These are phyloP conservation scores for Xanthoconium stramineum DNA, from an alignment of 768 basidiomycete genomes.

Conservation along the genomic window DNA sequence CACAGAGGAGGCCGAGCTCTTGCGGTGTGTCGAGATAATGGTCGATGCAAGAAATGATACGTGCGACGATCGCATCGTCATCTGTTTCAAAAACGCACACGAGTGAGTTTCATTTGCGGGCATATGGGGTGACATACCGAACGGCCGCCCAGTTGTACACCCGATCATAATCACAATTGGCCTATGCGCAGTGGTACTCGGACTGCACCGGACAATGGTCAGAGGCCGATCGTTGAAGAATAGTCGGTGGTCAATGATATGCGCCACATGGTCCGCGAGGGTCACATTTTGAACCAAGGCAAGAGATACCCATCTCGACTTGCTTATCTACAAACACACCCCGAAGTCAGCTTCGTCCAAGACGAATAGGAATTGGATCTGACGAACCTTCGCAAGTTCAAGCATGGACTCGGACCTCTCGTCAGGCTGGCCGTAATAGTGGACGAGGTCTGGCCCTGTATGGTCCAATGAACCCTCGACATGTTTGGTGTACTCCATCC, in stretches of 20 bases:
- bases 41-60: constrained; percentile 11
- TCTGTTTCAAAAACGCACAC: neutral
- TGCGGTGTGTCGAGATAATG: constrained; percentile 1
- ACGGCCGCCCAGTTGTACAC: neutral
- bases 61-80: neutral
- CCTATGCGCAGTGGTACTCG: neutral
- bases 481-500: neutral
- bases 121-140: constrained; percentile 11
- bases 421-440: neutral
- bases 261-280: neutral
- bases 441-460: neutral
- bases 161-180: constrained; percentile 7
- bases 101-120: neutral
- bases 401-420: neutral
- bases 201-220: neutral
- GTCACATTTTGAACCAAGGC: neutral
- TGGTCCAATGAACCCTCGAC: neutral
- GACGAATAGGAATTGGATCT: neutral
- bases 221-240: neutral
- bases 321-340: neutral
- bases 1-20: constrained; percentile 11
- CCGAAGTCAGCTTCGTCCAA: neutral
- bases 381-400: constrained; percentile 7
- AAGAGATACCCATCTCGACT: constrained; percentile 2
- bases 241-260: constrained; percentile 1